Conservation (phyloP, 306 rosid genomes). For the Rosa chinensis region DNA sequence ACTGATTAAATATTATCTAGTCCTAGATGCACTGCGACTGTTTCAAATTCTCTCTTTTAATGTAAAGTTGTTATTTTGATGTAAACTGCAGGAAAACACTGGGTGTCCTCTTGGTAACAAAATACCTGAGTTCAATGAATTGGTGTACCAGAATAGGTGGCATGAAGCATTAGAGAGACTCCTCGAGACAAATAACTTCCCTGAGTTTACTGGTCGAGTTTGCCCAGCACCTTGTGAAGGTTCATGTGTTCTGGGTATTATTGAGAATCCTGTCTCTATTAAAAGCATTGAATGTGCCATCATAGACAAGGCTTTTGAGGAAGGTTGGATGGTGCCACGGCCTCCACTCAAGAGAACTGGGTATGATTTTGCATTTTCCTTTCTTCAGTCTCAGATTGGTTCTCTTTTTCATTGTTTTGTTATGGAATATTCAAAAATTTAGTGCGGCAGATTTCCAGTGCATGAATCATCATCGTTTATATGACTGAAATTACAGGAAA, state of each 20-base stretch:
- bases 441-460: background rate
- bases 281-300: conserved; percentile 96
- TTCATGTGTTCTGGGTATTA: conserved; percentile 78
- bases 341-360: conserved; percentile 87
- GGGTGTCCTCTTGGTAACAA: conserved; percentile 99
- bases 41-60: background rate
- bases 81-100: conserved; percentile 72
- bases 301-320: conserved; percentile 96
- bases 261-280: conserved; percentile 92
- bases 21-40: background rate
- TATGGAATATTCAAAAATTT: background rate
- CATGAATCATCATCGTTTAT: background rate
- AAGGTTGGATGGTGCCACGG: conserved; percentile 99
- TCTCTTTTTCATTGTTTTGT: background rate
- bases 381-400: background rate
- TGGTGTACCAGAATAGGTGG: conserved; percentile 97
- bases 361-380: conserved; percentile 36
- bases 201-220: conserved; percentile 97
- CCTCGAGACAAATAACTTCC: conserved; percentile 97
- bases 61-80: background rate
- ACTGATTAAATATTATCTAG: too few relatives aligned
- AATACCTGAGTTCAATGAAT: conserved; percentile 94
- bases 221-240: conserved; percentile 99
- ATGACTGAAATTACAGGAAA: conserved; percentile 49
- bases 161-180: conserved; percentile 89